These are phyloP conservation scores for Ceratorhiza oryzae-sativae DNA, from an alignment of 1,284 basidiomycete genomes.

Conservation along the genomic window DNA sequence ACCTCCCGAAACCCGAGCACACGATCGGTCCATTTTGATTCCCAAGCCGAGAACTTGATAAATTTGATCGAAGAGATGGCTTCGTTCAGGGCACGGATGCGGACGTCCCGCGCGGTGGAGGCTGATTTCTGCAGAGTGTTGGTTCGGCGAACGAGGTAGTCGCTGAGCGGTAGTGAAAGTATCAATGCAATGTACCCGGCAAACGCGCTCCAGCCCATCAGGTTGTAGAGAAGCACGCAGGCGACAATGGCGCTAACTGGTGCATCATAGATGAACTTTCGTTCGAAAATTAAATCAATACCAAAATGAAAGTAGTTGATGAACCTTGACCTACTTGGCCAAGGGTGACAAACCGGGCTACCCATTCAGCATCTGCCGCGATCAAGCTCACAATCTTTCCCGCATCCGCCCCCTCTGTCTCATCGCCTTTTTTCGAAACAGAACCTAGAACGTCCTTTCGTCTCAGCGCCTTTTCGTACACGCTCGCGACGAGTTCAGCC, in stretches of 20 bases:
- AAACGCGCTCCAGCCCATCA: constrained; percentile 41
- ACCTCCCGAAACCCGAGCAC: constrained; percentile 16
- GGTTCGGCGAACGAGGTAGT: constrained; percentile 51
- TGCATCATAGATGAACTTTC: constrained; percentile 58
- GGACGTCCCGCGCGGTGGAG: constrained; percentile 75
- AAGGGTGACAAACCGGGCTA: neutral
- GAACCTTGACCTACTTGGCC: constrained; percentile 2
- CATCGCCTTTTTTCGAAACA: constrained; percentile 25
- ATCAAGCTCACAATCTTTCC: constrained; percentile 38
- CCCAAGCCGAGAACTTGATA: constrained; percentile 41
- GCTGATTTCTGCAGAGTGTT: constrained; percentile 7
- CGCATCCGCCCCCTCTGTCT: constrained; percentile 24
- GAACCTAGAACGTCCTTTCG: constrained; percentile 36
- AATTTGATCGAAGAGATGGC: constrained; percentile 40
- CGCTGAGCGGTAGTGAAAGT: constrained; percentile 35
- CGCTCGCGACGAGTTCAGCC: constrained; percentile 35
- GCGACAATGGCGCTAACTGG: constrained; percentile 31
- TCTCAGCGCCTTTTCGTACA: constrained; percentile 39
- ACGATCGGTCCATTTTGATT: constrained; percentile 35
- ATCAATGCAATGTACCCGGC: constrained; percentile 37
- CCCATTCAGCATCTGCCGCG: constrained; percentile 32
- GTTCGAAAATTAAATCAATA: neutral
- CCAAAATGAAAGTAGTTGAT: neutral
- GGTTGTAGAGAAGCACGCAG: constrained; percentile 23
- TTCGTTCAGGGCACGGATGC: constrained; percentile 40